These are phyloP conservation scores for Physocladia obscura DNA, from an alignment of 192 early-diverging fungal genomes.

Conservation along the genomic window DNA sequence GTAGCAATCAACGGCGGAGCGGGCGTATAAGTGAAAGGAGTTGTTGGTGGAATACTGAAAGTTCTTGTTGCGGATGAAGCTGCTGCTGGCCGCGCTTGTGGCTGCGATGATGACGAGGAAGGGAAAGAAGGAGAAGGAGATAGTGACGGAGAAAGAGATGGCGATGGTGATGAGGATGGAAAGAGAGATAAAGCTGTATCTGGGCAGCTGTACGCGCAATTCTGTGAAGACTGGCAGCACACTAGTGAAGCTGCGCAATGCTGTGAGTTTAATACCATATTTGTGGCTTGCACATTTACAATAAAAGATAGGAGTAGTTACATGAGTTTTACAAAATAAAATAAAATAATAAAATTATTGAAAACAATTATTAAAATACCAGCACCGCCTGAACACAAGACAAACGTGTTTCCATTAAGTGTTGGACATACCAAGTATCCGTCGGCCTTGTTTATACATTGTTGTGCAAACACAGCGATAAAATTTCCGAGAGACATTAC, in stretches of 20 bases:
- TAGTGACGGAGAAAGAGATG: not conserved
- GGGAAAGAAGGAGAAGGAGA: not conserved
- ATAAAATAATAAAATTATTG: not conserved
- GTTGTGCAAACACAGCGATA: not conserved
- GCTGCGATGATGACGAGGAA: not conserved
- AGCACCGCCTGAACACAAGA: not conserved
- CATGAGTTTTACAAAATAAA: no score
- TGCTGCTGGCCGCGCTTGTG: not conserved
- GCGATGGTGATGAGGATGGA: not conserved
- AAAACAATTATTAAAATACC: not conserved
- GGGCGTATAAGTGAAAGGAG: not conserved
- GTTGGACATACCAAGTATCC: not conserved
- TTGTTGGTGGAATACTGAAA: not conserved
- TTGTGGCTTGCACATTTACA: not conserved
- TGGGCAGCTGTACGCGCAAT: not conserved
- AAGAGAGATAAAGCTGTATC: not conserved
- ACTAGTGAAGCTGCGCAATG: not conserved
- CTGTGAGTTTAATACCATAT: not conserved
- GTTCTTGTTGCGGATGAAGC: not conserved
- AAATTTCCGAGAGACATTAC: not conserved
- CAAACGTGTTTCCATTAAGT: not conserved
- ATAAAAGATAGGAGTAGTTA: no score
- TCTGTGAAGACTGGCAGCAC: not conserved
- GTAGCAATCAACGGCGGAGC: not conserved
- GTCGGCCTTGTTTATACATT: not conserved